phyloP scores from a whole-genome alignment of 306 rosid genomes.

The Dryas octopetala region DNA sequence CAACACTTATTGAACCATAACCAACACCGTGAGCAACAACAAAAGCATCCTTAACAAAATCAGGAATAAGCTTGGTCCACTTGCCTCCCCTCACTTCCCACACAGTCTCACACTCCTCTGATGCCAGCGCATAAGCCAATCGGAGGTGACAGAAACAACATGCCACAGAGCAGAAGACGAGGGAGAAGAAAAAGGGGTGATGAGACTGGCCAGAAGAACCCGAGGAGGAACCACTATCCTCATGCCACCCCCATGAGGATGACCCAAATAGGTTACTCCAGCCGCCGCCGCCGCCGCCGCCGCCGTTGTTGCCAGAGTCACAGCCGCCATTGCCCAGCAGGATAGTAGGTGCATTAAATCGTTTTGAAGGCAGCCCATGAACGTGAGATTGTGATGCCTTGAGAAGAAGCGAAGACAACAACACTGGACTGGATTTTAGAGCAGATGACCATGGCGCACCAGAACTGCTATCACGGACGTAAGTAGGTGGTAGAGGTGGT shows the following conservation, averaged over 20 bases:
- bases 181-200: conserved; percentile 37
- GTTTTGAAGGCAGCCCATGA: conserved; percentile 13
- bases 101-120: conserved; percentile 28
- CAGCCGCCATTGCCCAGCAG: conserved; percentile 15
- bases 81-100: conserved; percentile 86
- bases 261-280: conserved; percentile 48
- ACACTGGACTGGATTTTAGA: neutral
- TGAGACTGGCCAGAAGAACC: conserved; percentile 28
- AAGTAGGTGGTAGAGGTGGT: conserved; percentile 4
- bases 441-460: neutral
- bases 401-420: neutral
- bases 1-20: conserved; percentile 17
- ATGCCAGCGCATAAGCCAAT: conserved; percentile 57
- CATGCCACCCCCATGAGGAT: conserved; percentile 33
- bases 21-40: conserved; percentile 26
- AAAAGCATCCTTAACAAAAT: conserved; percentile 49
- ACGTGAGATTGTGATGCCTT: conserved; percentile 3
- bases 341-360: conserved; percentile 5
- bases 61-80: conserved; percentile 55
- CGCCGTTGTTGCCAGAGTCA: conserved; percentile 16
- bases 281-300: conserved; percentile 32
- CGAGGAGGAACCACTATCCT: conserved; percentile 7
- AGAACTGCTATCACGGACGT: neutral
- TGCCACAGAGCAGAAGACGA: conserved; percentile 33
- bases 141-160: conserved; percentile 56